Conservation (phyloP, 257 asterid genomes). For the Fraxinus pennsylvanica region DNA sequence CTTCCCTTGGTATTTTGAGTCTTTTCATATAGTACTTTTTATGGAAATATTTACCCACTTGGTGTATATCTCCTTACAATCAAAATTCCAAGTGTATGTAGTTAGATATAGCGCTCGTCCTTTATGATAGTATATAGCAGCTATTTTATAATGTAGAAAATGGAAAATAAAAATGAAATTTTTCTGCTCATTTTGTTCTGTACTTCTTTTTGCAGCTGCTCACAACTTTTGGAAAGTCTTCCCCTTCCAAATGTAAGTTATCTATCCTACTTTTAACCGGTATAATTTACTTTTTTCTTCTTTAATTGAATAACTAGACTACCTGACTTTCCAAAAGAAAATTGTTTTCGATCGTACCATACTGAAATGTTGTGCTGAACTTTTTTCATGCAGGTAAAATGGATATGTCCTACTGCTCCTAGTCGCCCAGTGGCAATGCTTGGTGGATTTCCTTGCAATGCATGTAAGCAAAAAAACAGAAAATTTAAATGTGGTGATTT, state of each 20-base stretch:
- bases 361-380: slow-evolving; percentile 7
- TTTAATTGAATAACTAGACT: background rate
- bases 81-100: background rate
- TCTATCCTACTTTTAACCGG: background rate
- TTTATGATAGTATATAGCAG: slow-evolving; percentile 10
- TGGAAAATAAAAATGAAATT: slow-evolving; percentile 4
- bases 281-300: background rate
- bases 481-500: slow-evolving; percentile 5
- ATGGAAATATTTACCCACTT: background rate
- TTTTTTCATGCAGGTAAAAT: slow-evolving; percentile 69
- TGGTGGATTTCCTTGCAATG: slow-evolving; percentile 96
- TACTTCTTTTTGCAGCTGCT: slow-evolving; percentile 67
- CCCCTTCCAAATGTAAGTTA: slow-evolving; percentile 85
- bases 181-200: slow-evolving; percentile 33
- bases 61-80: background rate
- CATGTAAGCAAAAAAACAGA: slow-evolving; percentile 58
- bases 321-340: background rate
- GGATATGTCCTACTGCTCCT: slow-evolving; percentile 99
- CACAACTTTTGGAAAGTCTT: slow-evolving; percentile 87
- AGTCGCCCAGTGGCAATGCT: slow-evolving; percentile 90
- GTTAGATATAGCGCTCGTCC: background rate
- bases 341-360: background rate
- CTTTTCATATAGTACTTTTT: background rate
- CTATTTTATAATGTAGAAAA: slow-evolving; percentile 4
- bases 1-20: background rate